Base-by-base conservation (phyloP, 208 protist species). In the Naegleria gruberi region DNA sequence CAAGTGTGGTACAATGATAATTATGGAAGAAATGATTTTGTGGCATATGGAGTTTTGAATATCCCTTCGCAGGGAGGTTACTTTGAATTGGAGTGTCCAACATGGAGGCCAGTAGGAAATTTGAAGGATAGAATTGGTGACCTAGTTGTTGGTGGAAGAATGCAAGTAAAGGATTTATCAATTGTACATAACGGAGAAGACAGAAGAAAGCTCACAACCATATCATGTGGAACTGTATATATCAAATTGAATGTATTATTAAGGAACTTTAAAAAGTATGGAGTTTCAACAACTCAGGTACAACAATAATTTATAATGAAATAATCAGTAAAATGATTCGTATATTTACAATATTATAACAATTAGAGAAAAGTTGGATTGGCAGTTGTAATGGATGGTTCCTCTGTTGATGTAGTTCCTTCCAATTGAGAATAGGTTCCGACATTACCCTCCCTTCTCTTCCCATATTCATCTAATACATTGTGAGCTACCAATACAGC, bases 1-100 rank as follows among this genome's bases (percentile, higher is more conserved):
- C 95, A 97, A 92, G 94, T 97, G 46, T 97, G 95, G 95, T 93
- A 95, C 74, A 87, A 97, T 46, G 96, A 97, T 90, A 89, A 89
- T 81, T 97, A 96, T 86, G 95, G 95, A 26, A 91, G 95, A 74
- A 96, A 97, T 90, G 94, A 97, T 74, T 92, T 97, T 65, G 94
- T 90, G 0, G 96, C 95, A 26, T 97, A 97, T 90, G 95, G 95
- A 81, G 94, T 95, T 42, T 92, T 93, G 6, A 96, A 96, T 89
- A 45, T 97, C 12, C 96, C 96, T 12, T 94, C 95, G 87, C 45
- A 89, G 40, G 19, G 89, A 46, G 91, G 90, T 19, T 93, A 94
- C 0, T 87, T 91, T 86, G 85, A 47, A 44, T 91, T 92, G 77
- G 92, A 96, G 57, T 93, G 96, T 23, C 30, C 90, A 92, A 95